Conservation (phyloP, 345 rosid genomes). For the Pistacia vera region DNA sequence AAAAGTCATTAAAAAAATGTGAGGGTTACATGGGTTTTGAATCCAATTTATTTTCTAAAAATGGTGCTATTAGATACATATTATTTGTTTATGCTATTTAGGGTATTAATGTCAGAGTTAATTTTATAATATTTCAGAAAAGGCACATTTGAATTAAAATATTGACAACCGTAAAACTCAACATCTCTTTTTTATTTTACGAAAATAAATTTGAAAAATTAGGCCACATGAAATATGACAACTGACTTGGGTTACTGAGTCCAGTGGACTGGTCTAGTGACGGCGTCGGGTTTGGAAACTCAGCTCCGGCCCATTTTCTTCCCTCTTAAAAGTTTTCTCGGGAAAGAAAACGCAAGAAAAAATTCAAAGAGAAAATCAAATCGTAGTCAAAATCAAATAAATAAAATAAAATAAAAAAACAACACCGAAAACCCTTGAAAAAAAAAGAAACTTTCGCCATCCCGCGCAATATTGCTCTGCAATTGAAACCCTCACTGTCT, state of each 20-base stretch:
- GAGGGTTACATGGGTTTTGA: too few relatives aligned
- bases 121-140: too few relatives aligned
- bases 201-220: too few relatives aligned
- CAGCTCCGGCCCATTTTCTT: not conserved
- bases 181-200: too few relatives aligned
- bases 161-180: too few relatives aligned
- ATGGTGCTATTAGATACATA: too few relatives aligned
- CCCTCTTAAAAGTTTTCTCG: not conserved
- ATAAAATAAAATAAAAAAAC: not conserved
- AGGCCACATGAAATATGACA: not conserved
- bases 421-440: not conserved
- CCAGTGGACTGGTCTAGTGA: not conserved
- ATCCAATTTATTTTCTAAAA: too few relatives aligned
- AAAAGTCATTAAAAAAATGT: too few relatives aligned
- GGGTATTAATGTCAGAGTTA: too few relatives aligned
- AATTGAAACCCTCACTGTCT: conserved; percentile 22
- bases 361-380: not conserved
- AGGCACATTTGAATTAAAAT: too few relatives aligned
- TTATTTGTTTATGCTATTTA: too few relatives aligned
- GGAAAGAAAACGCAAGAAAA: conserved; percentile 11
- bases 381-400: not conserved
- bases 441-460: conserved; percentile 14
- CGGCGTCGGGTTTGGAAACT: not conserved
- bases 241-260: not conserved
- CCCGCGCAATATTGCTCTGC: conserved; percentile 41